Evolutionary conservation across 768 basidiomycete genomes (phyloP).

Genomic region (Hypholoma fasciculare): DNA sequence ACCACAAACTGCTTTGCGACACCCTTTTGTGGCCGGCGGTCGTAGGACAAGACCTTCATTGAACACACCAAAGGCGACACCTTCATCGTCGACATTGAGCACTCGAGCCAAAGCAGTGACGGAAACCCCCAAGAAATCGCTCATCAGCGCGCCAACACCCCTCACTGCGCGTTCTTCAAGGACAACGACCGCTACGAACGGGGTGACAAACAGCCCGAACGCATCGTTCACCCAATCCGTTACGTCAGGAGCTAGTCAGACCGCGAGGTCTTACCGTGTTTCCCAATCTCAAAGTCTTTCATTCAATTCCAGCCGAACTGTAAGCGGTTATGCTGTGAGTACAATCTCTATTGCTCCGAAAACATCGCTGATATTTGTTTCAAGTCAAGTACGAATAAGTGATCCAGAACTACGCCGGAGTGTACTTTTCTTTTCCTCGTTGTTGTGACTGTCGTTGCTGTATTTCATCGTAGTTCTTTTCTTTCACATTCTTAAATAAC

Average conservation of each 20-base stretch:
- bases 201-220: slow-evolving; percentile 59
- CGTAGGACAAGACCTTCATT: slow-evolving; percentile 50
- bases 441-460: slow-evolving; percentile 26
- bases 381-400: slow-evolving; percentile 44
- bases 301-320: slow-evolving; percentile 75
- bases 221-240: slow-evolving; percentile 55
- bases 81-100: slow-evolving; percentile 60
- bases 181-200: slow-evolving; percentile 45
- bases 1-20: slow-evolving; percentile 88
- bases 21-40: slow-evolving; percentile 81
- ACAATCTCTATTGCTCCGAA: not conserved
- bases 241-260: slow-evolving; percentile 55
- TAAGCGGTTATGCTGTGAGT: slow-evolving; percentile 71
- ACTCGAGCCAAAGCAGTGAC: slow-evolving; percentile 53
- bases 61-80: slow-evolving; percentile 50
- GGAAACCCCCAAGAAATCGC: slow-evolving; percentile 85
- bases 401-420: slow-evolving; percentile 14
- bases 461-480: slow-evolving; percentile 26
- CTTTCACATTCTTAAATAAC: slow-evolving; percentile 31
- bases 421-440: slow-evolving; percentile 13
- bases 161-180: slow-evolving; percentile 76
- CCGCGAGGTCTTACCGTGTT: slow-evolving; percentile 66
- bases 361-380: not conserved
- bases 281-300: slow-evolving; percentile 70
- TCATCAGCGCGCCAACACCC: slow-evolving; percentile 88